Evolutionary conservation across 306 rosid genomes (phyloP).

Genomic region (Quillaja saponaria): DNA sequence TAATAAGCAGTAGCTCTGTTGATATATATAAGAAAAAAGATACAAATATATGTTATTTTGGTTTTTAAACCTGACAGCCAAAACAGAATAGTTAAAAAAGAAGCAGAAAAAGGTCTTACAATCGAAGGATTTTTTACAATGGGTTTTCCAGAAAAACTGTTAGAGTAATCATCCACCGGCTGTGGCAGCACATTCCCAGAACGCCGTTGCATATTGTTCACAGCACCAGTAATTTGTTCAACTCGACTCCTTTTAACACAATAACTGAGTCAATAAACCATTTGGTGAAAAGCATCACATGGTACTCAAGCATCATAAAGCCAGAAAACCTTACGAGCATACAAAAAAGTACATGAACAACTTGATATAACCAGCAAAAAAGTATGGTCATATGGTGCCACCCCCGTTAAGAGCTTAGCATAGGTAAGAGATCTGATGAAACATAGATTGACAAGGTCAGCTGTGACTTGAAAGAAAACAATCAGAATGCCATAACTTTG

Average conservation of each 20-base stretch:
- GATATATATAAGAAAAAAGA: too few relatives aligned
- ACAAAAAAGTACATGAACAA: conserved; percentile 1
- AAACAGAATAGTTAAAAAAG: not conserved
- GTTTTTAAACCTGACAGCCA: not conserved
- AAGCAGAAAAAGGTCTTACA: conserved; percentile 50
- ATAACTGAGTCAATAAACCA: conserved; percentile 39
- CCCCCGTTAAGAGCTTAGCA: too few relatives aligned
- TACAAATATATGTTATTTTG: too few relatives aligned
- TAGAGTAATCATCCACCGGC: conserved; percentile 64
- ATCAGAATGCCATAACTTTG: too few relatives aligned
- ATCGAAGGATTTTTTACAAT: conserved; percentile 50
- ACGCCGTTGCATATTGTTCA: conserved; percentile 64
- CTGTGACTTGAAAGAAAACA: too few relatives aligned
- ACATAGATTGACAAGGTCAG: too few relatives aligned
- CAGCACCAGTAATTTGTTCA: conserved; percentile 80
- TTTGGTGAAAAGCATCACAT: conserved; percentile 25
- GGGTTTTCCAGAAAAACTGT: conserved; percentile 55
- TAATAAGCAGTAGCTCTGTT: too few relatives aligned
- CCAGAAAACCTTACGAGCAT: not conserved
- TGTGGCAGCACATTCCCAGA: conserved; percentile 82
- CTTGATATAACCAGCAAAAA: not conserved
- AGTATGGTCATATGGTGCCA: too few relatives aligned
- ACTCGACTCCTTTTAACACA: conserved; percentile 71
- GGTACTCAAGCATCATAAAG: conserved; percentile 21
- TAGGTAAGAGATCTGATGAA: too few relatives aligned